A percentile compares a stretch with the other conserved stretches of the same genome.
Evolutionary conservation across 768 basidiomycete species (phyloP).

Genomic region (Punctularia strigosozonata): DNA sequence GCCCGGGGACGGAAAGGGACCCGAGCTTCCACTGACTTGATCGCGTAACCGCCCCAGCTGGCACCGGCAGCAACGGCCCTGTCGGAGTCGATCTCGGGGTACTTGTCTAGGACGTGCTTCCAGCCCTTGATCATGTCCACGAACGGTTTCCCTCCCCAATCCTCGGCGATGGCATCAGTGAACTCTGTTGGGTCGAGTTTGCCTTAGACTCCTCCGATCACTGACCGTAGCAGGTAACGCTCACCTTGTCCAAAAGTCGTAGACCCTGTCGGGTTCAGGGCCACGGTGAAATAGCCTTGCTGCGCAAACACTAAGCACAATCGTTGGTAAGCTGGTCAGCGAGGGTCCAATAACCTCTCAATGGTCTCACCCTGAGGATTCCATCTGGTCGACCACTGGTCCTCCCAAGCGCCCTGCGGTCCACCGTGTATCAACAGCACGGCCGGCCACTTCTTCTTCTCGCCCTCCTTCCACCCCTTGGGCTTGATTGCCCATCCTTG

Average conservation of each 20-base stretch:
- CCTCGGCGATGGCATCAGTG: slow-evolving; percentile 68
- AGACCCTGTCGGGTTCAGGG: slow-evolving; percentile 90
- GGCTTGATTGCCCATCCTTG: slow-evolving; percentile 86
- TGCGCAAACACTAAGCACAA: slow-evolving; percentile 57
- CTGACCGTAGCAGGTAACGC: no score
- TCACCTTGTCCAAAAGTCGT: slow-evolving; percentile 86
- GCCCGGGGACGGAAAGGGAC: background rate
- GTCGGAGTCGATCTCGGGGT: slow-evolving; percentile 65
- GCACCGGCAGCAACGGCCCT: slow-evolving; percentile 72
- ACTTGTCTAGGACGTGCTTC: slow-evolving; percentile 52
- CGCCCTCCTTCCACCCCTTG: slow-evolving; percentile 54
- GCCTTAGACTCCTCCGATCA: no score
- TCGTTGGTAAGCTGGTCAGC: background rate
- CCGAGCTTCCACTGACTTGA: slow-evolving; percentile 43
- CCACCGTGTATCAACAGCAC: slow-evolving; percentile 78
- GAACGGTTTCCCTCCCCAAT: slow-evolving; percentile 85
- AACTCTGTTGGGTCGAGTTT: slow-evolving; percentile 40
- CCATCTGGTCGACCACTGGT: slow-evolving; percentile 88
- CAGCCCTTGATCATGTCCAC: slow-evolving; percentile 66
- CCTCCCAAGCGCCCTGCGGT: slow-evolving; percentile 80
- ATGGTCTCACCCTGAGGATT: slow-evolving; percentile 60
- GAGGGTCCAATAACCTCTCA: slow-evolving; percentile 3
- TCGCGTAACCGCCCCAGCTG: slow-evolving; percentile 80
- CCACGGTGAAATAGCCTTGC: slow-evolving; percentile 81
- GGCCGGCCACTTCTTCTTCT: slow-evolving; percentile 65